Base-by-base conservation (phyloP, 2,329 filamentous ascomycete genomes). In the Zopfia rhizophila region DNA sequence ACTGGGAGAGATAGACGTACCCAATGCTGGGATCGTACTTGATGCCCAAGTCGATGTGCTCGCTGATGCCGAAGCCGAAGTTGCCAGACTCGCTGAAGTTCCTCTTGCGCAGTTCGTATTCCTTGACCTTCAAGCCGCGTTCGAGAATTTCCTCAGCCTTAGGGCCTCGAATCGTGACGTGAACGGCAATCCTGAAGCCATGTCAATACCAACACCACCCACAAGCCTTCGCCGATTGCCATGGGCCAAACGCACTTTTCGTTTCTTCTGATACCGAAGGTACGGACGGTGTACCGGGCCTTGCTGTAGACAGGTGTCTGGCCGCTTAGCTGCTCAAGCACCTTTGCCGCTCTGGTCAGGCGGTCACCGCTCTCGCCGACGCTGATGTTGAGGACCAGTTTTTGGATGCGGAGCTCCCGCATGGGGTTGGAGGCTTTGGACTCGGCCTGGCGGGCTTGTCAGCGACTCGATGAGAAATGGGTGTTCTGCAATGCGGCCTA, bases 241-340 rank as follows among this genome's bases (percentile, higher is more conserved):
- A 31, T 56, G n/a, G n/a, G n/a, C n/a, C n/a, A n/a, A n/a, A n/a
- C n/a, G n/a, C n/a, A 58, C 55, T 70, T 70, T 81, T 99, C 94
- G 89, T 99, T 99, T 91, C 94, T 93, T 79, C 94, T 93, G 87
- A 99, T 99, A 88, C 94, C 94, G 82, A 99, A 99, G 76, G 93
- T 97, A 84, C 94, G 93, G 86, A 99, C 94, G 69, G 94, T 99
- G 88, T 97, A 99, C 76, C 94, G 91, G 79, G 94, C 94, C 90
- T 99, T 99, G 91, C 90, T 96, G 91, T 99, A 99, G 82, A 99
- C 94, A 72, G 94, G 94, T 70, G 94, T 97, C 85, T 99, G 94
- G 92, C 94, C 94, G 80, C 86, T 91, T 78, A 99, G 85, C 86
- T 99, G 94, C 85, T 99, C 94, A 71, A 99, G 86, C 86, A 99